Base-by-base conservation (phyloP, 2,329 filamentous ascomycete genomes). In the Xylaria sp. region DNA sequence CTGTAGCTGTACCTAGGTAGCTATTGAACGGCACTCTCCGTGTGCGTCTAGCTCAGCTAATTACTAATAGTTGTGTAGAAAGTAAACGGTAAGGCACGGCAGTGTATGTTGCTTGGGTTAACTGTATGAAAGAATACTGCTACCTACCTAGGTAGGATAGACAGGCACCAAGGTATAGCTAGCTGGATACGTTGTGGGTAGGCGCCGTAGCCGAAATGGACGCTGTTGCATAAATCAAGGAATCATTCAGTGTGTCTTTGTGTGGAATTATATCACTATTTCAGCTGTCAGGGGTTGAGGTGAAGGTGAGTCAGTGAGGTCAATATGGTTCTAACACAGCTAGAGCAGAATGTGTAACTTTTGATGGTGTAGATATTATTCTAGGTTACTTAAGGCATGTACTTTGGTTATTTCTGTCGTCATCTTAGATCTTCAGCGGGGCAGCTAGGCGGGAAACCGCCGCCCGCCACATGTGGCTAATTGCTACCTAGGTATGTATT, bases 391-490 rank as follows among this genome's bases (percentile, higher is more conserved):
- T 41, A 36, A 36, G 33, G 56, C n/a, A 58, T 13, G 56, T 46
- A 31, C 7, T n/a, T 46, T 28, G 28, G 28, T 20, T 49, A 23
- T 20, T 67, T 67, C 59, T 66, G 67, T 67, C 64, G 67, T 69
- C 63, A 69, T 69, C 64, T 46, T 56, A 7, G 4, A 20, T 52
- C 59, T 69, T 63, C 59, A 41, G 67, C 67, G 64, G 67, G 67
- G 67, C 66, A 60, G 36, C 59, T n/a, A 18, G 39, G 13, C n/a
- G 33, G 39, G 13, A 58, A 28, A 36, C 43, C 54, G 43, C 18
- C 36, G 23, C 51, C 51, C 15, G 49, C 60, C 60, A 39, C 60
- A 54, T 46, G 51, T 58, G 39, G 39, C 39, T 43, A 43, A n/a
- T 12, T 28, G 1, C 15, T 12, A n/a, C 28, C n/a, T 18, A n/a